A percentile compares a stretch with the other conserved stretches of the same genome.
phyloP scores from a whole-genome alignment of 805 yeast species.

The Kuraishia piskuri region DNA sequence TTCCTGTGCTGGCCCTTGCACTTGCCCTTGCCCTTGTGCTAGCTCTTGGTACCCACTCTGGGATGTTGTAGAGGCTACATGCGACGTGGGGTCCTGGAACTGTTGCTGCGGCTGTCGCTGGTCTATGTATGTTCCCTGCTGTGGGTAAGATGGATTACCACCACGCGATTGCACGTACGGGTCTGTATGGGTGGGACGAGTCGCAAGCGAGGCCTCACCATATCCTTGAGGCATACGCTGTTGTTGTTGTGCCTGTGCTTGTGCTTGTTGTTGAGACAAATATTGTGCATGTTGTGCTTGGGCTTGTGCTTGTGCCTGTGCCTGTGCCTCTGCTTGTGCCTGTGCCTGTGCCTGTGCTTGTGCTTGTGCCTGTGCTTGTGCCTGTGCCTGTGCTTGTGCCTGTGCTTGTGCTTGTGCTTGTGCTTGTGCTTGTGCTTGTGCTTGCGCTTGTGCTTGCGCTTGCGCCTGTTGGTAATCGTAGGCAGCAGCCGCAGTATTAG shows the following conservation, averaged over 20 bases:
- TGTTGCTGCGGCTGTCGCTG: conserved; percentile 14
- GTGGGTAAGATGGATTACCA: conserved; percentile 5
- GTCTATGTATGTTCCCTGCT: conserved; percentile 7
- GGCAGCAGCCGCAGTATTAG: too few species aligned
- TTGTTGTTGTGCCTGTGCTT: conserved; percentile 2
- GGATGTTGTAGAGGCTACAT: conserved; percentile 8
- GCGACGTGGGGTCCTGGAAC: conserved; percentile 25
- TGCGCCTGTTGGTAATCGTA: conserved; percentile 5
- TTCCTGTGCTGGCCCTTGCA: too few species aligned
- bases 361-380: conserved; percentile 8
- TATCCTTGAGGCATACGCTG: neutral
- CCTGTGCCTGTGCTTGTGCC: neutral
- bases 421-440: conserved; percentile 2
- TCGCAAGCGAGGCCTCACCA: neutral
- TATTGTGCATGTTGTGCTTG: conserved; percentile 6
- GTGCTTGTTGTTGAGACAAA: conserved; percentile 3
- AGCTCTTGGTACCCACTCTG: neutral
- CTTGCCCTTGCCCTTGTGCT: neutral
- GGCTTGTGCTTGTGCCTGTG: neutral
- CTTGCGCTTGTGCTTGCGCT: neutral
- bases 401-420: conserved; percentile 4
- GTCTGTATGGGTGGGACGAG: neutral
- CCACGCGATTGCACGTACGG: neutral
- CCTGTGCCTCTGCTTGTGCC: neutral
- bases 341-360: conserved; percentile 4